Percentiles rank a stretch among this genome's conserved stretches.
Evolutionary conservation across 2,329 filamentous ascomycete species (phyloP).

Genomic region (Aspergillus awamori): DNA sequence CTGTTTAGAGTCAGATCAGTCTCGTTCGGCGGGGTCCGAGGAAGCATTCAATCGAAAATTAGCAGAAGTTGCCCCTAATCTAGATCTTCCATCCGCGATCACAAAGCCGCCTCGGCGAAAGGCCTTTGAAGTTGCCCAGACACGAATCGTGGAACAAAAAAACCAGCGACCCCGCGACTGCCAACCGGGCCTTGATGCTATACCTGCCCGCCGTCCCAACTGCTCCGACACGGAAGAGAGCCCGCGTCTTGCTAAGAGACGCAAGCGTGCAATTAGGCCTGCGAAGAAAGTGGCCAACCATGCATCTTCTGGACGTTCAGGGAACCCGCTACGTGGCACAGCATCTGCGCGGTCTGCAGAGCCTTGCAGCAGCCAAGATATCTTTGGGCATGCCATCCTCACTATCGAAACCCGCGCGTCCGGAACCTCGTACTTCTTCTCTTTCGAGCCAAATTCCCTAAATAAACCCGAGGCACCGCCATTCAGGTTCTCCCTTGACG

Average conservation of each 20-base stretch:
- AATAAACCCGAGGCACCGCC: constrained; percentile 5
- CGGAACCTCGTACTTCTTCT: constrained; percentile 13
- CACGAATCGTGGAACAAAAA: constrained; percentile 8
- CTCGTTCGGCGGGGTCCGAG: constrained; percentile 8
- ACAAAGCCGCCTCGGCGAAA: constrained; percentile 10
- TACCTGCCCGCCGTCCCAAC: neutral
- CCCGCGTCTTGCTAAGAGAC: constrained; percentile 8
- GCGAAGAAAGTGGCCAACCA: constrained; percentile 4
- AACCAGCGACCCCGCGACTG: constrained; percentile 6
- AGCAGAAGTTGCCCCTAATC: constrained; percentile 5
- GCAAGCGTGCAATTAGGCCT: constrained; percentile 5
- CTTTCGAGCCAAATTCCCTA: constrained; percentile 13
- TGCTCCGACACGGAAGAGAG: constrained; percentile 6
- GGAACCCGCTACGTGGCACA: constrained; percentile 10
- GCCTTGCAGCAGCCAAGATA: constrained; percentile 13
- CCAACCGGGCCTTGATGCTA: constrained; percentile 3
- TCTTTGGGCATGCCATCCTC: constrained; percentile 13
- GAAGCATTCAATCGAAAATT: constrained; percentile 4
- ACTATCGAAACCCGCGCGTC: constrained; percentile 10
- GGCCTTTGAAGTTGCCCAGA: constrained; percentile 12
- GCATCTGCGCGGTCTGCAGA: constrained; percentile 5
- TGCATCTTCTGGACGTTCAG: constrained; percentile 8
- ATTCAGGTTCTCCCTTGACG: constrained; percentile 12
- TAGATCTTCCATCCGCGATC: constrained; percentile 7
- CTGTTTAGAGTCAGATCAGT: constrained; percentile 8